Evolutionary conservation across 306 rosid species (phyloP).

Genomic region (Argentina anserina): DNA sequence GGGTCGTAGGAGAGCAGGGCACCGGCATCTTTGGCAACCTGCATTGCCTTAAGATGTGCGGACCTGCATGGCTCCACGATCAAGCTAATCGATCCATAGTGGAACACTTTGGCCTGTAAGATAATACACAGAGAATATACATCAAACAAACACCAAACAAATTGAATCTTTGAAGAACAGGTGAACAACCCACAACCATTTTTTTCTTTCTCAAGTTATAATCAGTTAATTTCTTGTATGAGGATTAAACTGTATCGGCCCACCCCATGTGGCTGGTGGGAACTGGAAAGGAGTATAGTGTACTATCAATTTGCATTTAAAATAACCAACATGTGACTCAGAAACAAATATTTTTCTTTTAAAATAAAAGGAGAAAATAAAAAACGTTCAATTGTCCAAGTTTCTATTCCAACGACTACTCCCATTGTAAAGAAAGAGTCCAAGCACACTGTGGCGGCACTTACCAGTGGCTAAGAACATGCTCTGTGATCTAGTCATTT

Average conservation of each 20-base stretch:
- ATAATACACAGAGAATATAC: neutral
- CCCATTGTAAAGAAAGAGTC: neutral
- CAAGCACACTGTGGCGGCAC: neutral
- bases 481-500: neutral
- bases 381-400: neutral
- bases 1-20: conserved; percentile 86
- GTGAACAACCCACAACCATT: neutral
- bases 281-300: neutral
- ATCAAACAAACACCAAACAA: neutral
- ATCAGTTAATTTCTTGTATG: neutral
- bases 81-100: conserved; percentile 92
- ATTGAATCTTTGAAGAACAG: neutral
- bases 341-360: neutral
- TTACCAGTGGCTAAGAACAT: neutral
- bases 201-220: neutral
- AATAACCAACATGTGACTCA: neutral
- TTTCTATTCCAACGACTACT: neutral
- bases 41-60: conserved; percentile 87
- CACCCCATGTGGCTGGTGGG: neutral
- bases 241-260: neutral
- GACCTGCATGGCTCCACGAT: conserved; percentile 98
- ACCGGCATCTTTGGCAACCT: conserved; percentile 85
- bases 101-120: conserved; percentile 74
- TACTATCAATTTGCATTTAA: neutral
- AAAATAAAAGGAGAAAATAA: neutral